phyloP scores from a whole-genome alignment of 768 basidiomycete genomes.

The Lentinula edodes region DNA sequence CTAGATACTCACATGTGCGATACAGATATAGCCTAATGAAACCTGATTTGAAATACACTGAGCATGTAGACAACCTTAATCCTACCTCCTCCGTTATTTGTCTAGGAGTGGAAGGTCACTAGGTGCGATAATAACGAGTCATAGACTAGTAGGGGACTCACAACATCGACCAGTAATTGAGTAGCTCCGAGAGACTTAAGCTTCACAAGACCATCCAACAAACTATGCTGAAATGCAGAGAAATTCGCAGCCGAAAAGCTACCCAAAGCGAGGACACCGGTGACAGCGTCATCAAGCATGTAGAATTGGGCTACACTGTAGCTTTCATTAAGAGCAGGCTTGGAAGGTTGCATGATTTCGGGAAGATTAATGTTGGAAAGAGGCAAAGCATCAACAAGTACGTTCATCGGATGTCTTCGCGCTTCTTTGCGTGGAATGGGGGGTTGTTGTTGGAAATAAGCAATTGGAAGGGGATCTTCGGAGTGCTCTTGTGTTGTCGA shows the following conservation, averaged over 20 bases:
- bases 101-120: constrained; percentile 19
- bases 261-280: constrained; percentile 53
- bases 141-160: constrained; percentile 19
- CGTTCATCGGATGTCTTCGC: constrained; percentile 38
- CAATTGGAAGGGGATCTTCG: constrained; percentile 17
- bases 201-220: constrained; percentile 42
- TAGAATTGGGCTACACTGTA: constrained; percentile 51
- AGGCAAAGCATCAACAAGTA: constrained; percentile 41
- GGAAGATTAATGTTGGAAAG: constrained; percentile 34
- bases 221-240: constrained; percentile 30
- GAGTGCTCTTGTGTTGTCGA: constrained; percentile 5
- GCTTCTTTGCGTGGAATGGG: constrained; percentile 22
- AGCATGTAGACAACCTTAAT: neutral
- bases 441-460: constrained; percentile 35
- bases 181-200: constrained; percentile 43
- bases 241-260: constrained; percentile 49
- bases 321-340: constrained; percentile 36
- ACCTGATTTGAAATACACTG: neutral
- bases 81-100: constrained; percentile 41
- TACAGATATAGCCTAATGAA: constrained; percentile 42
- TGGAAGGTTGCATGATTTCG: constrained; percentile 29
- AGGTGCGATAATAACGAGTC: neutral
- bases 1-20: constrained; percentile 43
- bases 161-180: constrained; percentile 56
- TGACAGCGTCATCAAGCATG: constrained; percentile 43